phyloP scores from a whole-genome alignment of 306 rosid genomes.

The Quercus aquifolioides region DNA sequence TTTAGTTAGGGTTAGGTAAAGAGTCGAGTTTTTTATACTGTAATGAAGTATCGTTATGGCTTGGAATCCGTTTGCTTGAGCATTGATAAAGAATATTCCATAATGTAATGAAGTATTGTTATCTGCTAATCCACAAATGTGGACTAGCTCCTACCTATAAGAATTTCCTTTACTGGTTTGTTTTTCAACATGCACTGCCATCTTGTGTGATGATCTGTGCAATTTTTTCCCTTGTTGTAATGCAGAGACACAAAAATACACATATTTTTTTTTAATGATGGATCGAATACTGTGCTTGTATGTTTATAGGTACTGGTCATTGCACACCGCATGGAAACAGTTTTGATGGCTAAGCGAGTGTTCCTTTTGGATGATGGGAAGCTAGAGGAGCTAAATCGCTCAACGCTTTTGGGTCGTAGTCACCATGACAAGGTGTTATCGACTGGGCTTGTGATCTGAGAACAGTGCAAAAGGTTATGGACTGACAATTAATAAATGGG shows the following conservation, averaged over 20 bases:
- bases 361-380: constrained; percentile 60
- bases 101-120: not conserved
- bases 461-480: not conserved
- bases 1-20: not conserved
- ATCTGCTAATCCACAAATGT: not conserved
- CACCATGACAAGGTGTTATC: constrained; percentile 32
- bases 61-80: not conserved
- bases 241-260: not conserved
- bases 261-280: not conserved
- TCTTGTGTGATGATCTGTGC: not conserved
- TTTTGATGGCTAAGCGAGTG: constrained; percentile 79
- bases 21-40: not conserved
- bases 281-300: not conserved
- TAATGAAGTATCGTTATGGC: not conserved
- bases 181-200: not conserved
- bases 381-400: constrained; percentile 63
- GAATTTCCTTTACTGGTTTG: not conserved
- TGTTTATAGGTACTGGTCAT: constrained; percentile 74
- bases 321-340: constrained; percentile 85
- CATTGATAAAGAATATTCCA: not conserved
- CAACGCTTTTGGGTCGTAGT: constrained; percentile 33
- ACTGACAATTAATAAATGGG: not conserved
- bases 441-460: constrained; percentile 50
- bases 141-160: not conserved
- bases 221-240: not conserved